Evolutionary conservation across 2,329 filamentous ascomycete genomes (phyloP).

Genomic region (Monosporascus sp.): DNA sequence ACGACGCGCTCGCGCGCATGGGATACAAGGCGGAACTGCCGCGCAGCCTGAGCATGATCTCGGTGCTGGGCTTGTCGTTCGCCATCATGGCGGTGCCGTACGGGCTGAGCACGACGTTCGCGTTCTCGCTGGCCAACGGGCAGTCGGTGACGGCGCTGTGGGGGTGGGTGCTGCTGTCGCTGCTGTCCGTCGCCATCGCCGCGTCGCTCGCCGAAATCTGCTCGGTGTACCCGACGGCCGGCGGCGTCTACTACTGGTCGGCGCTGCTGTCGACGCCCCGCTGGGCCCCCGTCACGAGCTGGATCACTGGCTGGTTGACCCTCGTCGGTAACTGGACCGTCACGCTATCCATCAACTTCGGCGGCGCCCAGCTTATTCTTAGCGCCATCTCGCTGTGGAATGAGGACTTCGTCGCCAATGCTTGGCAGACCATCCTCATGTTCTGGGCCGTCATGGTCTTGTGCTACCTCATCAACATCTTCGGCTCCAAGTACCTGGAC

Average conservation of each 20-base stretch:
- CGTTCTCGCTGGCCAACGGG: conserved; percentile 63
- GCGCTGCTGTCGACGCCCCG: conserved; percentile 62
- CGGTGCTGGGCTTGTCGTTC: conserved; percentile 63
- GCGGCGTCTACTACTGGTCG: conserved; percentile 68
- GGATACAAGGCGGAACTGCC: conserved; percentile 65
- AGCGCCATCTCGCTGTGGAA: conserved; percentile 65
- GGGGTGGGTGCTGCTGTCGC: conserved; percentile 63
- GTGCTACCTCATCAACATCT: conserved; percentile 61
- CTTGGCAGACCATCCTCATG: conserved; percentile 65
- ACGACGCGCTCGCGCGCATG: conserved; percentile 60
- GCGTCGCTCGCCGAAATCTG: conserved; percentile 66
- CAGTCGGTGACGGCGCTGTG: conserved; percentile 65
- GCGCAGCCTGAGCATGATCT: conserved; percentile 61
- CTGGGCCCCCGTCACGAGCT: conserved; percentile 63
- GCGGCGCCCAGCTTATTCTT: conserved; percentile 60
- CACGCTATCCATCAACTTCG: conserved; percentile 63
- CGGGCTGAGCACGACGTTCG: conserved; percentile 63
- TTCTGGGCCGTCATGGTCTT: conserved; percentile 69
- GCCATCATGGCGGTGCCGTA: conserved; percentile 72
- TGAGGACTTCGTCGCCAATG: conserved; percentile 62
- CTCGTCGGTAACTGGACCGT: conserved; percentile 70
- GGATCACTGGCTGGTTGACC: conserved; percentile 68
- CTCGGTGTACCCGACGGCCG: conserved; percentile 63
- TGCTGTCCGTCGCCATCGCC: conserved; percentile 60
- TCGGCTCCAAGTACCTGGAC: conserved; percentile 55